Conservation (phyloP, 345 rosid species). For the Eucalyptus marginata region DNA sequence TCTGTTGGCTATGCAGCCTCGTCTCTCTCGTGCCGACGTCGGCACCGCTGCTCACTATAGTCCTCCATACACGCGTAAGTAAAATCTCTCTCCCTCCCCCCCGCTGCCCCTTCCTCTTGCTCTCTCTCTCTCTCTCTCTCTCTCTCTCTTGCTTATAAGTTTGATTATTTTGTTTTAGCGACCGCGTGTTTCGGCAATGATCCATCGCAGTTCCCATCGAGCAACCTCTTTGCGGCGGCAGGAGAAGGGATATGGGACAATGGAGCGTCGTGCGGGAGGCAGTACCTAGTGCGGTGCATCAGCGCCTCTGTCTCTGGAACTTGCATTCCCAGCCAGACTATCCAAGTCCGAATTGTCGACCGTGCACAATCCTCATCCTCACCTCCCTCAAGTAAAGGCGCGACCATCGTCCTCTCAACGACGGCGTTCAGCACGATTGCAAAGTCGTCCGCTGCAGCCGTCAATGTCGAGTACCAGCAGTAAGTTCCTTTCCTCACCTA, state of each 20-base stretch:
- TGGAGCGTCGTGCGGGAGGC: constrained; percentile 48
- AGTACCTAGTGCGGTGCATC: constrained; percentile 39
- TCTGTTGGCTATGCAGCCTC: neutral
- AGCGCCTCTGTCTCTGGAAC: constrained; percentile 12
- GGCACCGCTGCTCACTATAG: constrained; percentile 29
- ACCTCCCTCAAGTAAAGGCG: constrained; percentile 9
- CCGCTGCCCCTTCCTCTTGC: neutral
- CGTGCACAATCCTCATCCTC: neutral
- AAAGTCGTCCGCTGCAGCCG: neutral
- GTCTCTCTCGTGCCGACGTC: constrained; percentile 9
- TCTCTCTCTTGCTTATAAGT: neutral
- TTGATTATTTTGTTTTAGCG: constrained; percentile 6
- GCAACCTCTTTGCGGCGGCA: constrained; percentile 34
- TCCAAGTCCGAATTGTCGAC: constrained; percentile 9
- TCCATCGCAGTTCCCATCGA: constrained; percentile 21
- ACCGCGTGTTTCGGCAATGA: constrained; percentile 30
- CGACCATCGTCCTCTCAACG: constrained; percentile 29
- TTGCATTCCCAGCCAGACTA: constrained; percentile 10
- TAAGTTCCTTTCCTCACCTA: constrained; percentile 1
- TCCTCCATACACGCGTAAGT: constrained; percentile 40
- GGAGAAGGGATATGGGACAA: constrained; percentile 56
- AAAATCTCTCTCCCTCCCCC: neutral
- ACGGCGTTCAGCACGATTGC: constrained; percentile 27
- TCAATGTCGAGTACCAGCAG: constrained; percentile 40
- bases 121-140: neutral